Evolutionary conservation across 768 basidiomycete genomes (phyloP).

Genomic region (Serendipita sp.): DNA sequence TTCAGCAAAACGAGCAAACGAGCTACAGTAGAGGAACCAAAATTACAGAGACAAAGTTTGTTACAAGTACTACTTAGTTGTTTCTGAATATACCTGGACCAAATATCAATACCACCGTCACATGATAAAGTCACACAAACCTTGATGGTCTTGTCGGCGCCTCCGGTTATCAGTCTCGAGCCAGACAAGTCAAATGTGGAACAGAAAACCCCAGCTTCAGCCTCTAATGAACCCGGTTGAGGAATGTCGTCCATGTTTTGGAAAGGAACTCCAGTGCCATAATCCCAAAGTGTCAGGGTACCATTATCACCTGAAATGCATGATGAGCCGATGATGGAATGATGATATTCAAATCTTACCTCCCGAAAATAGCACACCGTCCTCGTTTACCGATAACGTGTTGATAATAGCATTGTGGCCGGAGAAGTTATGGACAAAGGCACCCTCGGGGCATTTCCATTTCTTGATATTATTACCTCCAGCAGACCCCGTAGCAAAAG

Average conservation of each 20-base stretch:
- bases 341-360: conserved; percentile 32
- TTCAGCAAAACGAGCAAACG: no score
- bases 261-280: conserved; percentile 84
- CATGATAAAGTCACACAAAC: conserved; percentile 24
- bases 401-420: conserved; percentile 98
- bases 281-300: conserved; percentile 85
- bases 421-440: conserved; percentile 89
- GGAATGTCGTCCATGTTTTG: conserved; percentile 87
- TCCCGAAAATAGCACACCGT: conserved; percentile 95
- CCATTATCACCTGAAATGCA: conserved; percentile 67
- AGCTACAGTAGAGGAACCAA: no score
- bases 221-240: conserved; percentile 95
- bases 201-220: conserved; percentile 92
- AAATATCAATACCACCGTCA: conserved; percentile 1
- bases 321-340: background rate
- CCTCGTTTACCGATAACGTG: conserved; percentile 80
- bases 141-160: conserved; percentile 99
- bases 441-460: conserved; percentile 96
- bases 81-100: conserved; percentile 51
- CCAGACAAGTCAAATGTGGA: conserved; percentile 95
- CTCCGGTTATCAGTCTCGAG: conserved; percentile 84
- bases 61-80: conserved; percentile 28
- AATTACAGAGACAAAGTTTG: background rate
- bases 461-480: conserved; percentile 99
- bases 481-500: conserved; percentile 86